Evolutionary conservation across 495 filamentous ascomycete species (phyloP).

Genomic region (Lentithecium fluviatile): DNA sequence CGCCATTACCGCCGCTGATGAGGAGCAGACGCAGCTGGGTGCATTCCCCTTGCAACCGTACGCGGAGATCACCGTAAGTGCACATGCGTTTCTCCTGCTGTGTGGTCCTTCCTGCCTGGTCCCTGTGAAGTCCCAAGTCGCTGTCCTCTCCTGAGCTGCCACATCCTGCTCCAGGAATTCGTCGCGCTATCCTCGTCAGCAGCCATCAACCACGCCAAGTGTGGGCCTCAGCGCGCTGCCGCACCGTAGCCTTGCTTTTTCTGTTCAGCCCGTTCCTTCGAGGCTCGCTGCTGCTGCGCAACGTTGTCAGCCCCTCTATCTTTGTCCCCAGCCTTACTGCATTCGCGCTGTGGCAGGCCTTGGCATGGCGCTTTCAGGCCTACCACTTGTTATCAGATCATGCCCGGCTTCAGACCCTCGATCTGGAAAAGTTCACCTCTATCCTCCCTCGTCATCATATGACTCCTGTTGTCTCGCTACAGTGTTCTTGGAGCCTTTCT

Average conservation of each 20-base stretch:
- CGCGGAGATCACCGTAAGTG: conserved; percentile 73
- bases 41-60: conserved; percentile 65
- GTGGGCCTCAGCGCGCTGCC: background rate
- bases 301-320: conserved; percentile 16
- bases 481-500: too few species aligned
- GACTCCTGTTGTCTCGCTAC: too few species aligned
- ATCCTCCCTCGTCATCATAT: too few species aligned
- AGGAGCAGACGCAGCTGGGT: conserved; percentile 62
- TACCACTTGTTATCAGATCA: too few species aligned
- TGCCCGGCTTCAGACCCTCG: too few species aligned
- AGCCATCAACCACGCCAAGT: conserved; percentile 6
- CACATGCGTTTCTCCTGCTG: conserved; percentile 14
- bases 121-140: background rate
- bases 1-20: conserved; percentile 62
- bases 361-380: conserved; percentile 6
- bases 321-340: conserved; percentile 7
- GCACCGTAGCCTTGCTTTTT: background rate
- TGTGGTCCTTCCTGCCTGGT: conserved; percentile 11
- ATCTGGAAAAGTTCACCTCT: too few species aligned
- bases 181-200: conserved; percentile 10
- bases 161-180: conserved; percentile 24
- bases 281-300: conserved; percentile 27
- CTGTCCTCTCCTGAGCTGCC: conserved; percentile 28
- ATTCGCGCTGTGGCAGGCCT: conserved; percentile 18
- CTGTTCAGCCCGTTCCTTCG: conserved; percentile 9